Percentiles rank a stretch among this genome's conserved stretches.
Evolutionary conservation across 345 rosid genomes (phyloP).

Genomic region (Eutrema yunnanense): DNA sequence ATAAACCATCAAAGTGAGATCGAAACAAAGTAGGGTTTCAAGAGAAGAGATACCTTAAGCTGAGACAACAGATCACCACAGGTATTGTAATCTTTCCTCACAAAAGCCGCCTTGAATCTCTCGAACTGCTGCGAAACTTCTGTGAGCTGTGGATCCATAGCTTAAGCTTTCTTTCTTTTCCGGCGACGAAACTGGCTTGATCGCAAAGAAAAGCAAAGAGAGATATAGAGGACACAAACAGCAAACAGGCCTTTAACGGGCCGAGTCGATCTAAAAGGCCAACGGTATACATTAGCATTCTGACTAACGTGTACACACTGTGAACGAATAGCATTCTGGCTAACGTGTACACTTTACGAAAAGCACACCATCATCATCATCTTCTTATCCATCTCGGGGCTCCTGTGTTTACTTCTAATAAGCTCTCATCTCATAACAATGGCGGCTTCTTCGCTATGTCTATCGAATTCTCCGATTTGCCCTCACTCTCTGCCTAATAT

Average conservation of each 20-base stretch:
- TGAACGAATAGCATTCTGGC: neutral
- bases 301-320: slow-evolving; percentile 12
- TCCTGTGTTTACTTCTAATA: neutral
- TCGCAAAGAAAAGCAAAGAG: slow-evolving; percentile 41
- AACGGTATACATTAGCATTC: neutral
- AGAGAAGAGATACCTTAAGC: slow-evolving; percentile 59
- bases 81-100: slow-evolving; percentile 58
- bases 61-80: slow-evolving; percentile 56
- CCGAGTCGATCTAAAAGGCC: neutral
- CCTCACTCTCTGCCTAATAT: slow-evolving; percentile 30
- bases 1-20: neutral
- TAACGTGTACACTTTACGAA: slow-evolving; percentile 8
- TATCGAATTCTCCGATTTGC: slow-evolving; percentile 32
- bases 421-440: slow-evolving; percentile 33
- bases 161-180: neutral
- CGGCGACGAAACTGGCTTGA: slow-evolving; percentile 33
- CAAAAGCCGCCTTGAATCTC: slow-evolving; percentile 75
- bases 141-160: slow-evolving; percentile 80
- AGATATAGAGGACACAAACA: neutral
- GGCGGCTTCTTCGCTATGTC: slow-evolving; percentile 45
- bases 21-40: slow-evolving; percentile 32
- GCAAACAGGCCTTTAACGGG: slow-evolving; percentile 21
- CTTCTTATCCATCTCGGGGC: slow-evolving; percentile 19
- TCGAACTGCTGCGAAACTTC: slow-evolving; percentile 84
- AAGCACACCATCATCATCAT: slow-evolving; percentile 21